phyloP scores from a whole-genome alignment of 345 rosid species.

The Alliaria petiolata region DNA sequence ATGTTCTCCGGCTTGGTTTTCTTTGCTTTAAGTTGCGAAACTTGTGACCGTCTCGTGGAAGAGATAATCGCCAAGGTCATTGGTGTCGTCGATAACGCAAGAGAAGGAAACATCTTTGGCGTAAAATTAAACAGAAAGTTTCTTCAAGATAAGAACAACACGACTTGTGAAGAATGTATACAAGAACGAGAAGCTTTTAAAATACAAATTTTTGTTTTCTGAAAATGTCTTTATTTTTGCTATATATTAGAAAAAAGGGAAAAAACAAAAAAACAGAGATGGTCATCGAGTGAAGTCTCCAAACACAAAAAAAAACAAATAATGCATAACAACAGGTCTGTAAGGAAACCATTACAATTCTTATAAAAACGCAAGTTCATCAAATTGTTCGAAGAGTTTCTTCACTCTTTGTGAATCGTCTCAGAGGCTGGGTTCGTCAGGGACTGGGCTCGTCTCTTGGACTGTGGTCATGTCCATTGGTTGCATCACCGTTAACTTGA shows the following conservation, averaged over 20 bases:
- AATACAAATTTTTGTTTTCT: not conserved
- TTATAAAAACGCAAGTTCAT: not conserved
- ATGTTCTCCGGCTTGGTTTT: constrained; percentile 21
- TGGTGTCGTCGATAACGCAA: constrained; percentile 15
- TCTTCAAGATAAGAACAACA: not conserved
- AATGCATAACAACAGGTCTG: no score
- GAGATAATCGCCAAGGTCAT: not conserved
- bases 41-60: constrained; percentile 9
- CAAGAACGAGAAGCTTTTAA: not conserved
- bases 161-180: not conserved
- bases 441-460: constrained; percentile 29
- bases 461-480: constrained; percentile 42
- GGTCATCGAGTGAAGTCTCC: not conserved
- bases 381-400: not conserved
- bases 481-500: constrained; percentile 20
- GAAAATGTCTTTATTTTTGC: not conserved
- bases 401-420: not conserved
- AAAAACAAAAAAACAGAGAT: not conserved
- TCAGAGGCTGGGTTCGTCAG: no score
- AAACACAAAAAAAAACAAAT: not conserved
- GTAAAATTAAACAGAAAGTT: not conserved
- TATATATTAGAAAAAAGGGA: not conserved
- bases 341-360: no score
- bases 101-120: constrained; percentile 15
- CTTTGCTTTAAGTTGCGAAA: constrained; percentile 4